Evolutionary conservation across 768 basidiomycete genomes (phyloP).

Genomic region (Russula dissimulans): DNA sequence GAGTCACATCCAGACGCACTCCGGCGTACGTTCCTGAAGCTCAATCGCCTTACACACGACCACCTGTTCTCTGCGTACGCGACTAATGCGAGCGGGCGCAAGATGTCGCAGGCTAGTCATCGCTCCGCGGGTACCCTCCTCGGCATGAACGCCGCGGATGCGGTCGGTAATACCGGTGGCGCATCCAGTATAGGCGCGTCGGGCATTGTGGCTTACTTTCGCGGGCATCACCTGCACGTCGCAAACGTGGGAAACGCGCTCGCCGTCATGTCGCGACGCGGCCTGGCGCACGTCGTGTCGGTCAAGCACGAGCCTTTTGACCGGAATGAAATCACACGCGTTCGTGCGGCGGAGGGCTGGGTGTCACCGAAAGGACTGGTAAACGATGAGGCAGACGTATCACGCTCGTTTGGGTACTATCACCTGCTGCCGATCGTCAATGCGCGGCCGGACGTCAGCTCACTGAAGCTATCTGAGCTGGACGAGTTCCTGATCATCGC

Average conservation of each 20-base stretch:
- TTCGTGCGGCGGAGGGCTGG: slow-evolving; percentile 89
- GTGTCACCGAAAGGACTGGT: slow-evolving; percentile 84
- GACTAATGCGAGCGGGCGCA: slow-evolving; percentile 35
- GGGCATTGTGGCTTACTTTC: slow-evolving; percentile 79
- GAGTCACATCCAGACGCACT: slow-evolving; percentile 69
- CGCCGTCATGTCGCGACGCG: slow-evolving; percentile 75
- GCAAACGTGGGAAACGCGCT: slow-evolving; percentile 86
- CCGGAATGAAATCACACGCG: slow-evolving; percentile 72
- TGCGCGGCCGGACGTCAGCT: slow-evolving; percentile 70
- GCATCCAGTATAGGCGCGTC: slow-evolving; percentile 63
- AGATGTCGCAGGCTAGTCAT: slow-evolving; percentile 54
- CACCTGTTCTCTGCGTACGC: slow-evolving; percentile 39
- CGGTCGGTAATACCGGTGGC: slow-evolving; percentile 30
- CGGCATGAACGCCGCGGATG: slow-evolving; percentile 32
- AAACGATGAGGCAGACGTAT: slow-evolving; percentile 85
- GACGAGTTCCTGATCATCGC: slow-evolving; percentile 97
- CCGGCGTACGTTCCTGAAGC: slow-evolving; percentile 75
- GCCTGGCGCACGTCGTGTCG: slow-evolving; percentile 65
- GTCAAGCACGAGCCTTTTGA: slow-evolving; percentile 87
- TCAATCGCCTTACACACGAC: slow-evolving; percentile 78
- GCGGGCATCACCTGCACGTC: slow-evolving; percentile 70
- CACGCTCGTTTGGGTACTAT: slow-evolving; percentile 92
- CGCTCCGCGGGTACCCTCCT: slow-evolving; percentile 13
- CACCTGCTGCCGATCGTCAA: slow-evolving; percentile 85
- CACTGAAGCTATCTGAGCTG: slow-evolving; percentile 60